Evolutionary conservation across 805 yeast genomes (phyloP), one percentile per base, ranked within the genome.

Genomic region (Zygosaccharomyces bailii): DNA sequence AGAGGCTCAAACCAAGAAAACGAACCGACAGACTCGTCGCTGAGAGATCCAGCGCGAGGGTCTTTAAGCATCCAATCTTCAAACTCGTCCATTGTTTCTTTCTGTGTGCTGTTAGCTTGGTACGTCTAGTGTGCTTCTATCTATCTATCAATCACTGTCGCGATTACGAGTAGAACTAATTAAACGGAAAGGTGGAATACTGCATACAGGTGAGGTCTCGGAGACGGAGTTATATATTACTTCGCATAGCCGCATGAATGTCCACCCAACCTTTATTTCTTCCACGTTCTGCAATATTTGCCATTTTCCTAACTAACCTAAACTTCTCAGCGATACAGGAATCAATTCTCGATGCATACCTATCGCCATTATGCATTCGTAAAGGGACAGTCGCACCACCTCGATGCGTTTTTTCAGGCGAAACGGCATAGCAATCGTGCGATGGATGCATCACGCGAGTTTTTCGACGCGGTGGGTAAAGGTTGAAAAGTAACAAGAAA

Each of bases 1-100:
- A 57, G 39, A 6, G 63, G 60, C 29, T 57, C 63, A 23, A 58
- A 57, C 63, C 63, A 58, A 11, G 52, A 41, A 7, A 46, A 37
- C 8, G 54, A 46, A 13, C 38, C 50, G 17, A 27, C 37, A 19
- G 47, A 23, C 16, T 41, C 34, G 48, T 34, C 23, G 39, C 53
- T 18, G 41, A 42, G 24, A 37, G 49, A 41, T n/a, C 44, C 45
- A 19, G 40, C 40, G 18, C 30, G 40, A n/a, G 39, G 40, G 27
- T 48, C 45, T 21, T 50, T 46, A 23, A 50, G 45, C 55, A 52
- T 46, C 57, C 59, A 53, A 11, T 46, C 47, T 13, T 47, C 52
- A 14, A 46, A 45, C 13, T 44, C 43, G 14, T 30, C 43, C 20
- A 37, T 45, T 5, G 18, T 38, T 11, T 25, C 25, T 21, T 6